Evolutionary conservation across 805 yeast genomes (phyloP).

Genomic region (Saccharomycopsis sp.): DNA sequence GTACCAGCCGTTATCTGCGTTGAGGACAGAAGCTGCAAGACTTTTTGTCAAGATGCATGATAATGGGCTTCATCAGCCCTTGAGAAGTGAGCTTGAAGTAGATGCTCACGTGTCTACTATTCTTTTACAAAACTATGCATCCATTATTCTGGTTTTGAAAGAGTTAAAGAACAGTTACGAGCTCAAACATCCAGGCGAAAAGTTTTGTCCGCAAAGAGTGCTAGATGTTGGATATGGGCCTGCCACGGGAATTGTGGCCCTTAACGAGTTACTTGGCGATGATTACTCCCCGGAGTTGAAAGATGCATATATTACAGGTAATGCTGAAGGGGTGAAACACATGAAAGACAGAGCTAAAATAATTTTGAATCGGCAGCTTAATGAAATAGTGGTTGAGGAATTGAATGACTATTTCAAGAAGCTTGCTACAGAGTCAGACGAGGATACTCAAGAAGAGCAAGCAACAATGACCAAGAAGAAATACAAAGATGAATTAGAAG

Average conservation of each 20-base stretch:
- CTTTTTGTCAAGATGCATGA: conserved; percentile 45
- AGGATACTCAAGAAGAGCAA: conserved; percentile 1
- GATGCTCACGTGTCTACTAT: conserved; percentile 78
- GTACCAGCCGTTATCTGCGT: conserved; percentile 50
- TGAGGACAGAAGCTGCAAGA: conserved; percentile 57
- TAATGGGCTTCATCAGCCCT: conserved; percentile 47
- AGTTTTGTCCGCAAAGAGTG: conserved; percentile 58
- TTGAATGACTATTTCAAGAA: conserved; percentile 6
- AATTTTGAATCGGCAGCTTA: conserved; percentile 60
- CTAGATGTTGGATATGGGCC: conserved; percentile 89
- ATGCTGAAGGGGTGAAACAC: conserved; percentile 56
- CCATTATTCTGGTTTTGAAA: conserved; percentile 53
- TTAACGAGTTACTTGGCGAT: conserved; percentile 74
- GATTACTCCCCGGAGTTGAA: conserved; percentile 55
- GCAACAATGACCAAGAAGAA: conserved; percentile 22
- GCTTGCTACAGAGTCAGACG: conserved; percentile 7
- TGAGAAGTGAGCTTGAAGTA: conserved; percentile 44
- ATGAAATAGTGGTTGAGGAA: conserved; percentile 36
- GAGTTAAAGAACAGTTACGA: conserved; percentile 61
- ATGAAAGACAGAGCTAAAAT: conserved; percentile 81
- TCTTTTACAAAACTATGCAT: conserved; percentile 76
- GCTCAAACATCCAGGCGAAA: conserved; percentile 24
- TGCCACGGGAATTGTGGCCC: conserved; percentile 82
- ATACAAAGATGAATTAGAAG: conserved; percentile 24
- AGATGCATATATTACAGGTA: conserved; percentile 68